Evolutionary conservation across 352 stramenopile genomes (phyloP).

Genomic region (Phytophthora sojae): DNA sequence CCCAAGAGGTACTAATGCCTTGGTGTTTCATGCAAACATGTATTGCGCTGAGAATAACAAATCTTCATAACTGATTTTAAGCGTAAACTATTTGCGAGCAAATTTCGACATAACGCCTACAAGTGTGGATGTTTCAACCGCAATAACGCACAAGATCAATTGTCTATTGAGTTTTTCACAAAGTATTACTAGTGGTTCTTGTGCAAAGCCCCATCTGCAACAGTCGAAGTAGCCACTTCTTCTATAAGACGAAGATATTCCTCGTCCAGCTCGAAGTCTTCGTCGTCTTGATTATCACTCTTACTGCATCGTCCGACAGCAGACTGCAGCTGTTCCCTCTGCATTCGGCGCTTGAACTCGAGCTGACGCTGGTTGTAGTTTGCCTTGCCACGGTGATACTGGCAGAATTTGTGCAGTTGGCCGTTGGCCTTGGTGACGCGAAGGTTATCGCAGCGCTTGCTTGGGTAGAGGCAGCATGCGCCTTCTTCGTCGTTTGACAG

Average conservation of each 20-base stretch:
- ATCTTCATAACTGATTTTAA: too few relatives aligned
- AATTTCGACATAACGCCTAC: too few relatives aligned
- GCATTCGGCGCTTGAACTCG: constrained; percentile 8
- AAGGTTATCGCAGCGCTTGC: constrained; percentile 49
- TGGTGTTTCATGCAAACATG: neutral
- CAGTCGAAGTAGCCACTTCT: constrained; percentile 13
- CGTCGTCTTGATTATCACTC: too few relatives aligned
- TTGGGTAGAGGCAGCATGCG: constrained; percentile 40
- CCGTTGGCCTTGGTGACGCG: constrained; percentile 51
- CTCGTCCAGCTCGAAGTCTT: constrained; percentile 26
- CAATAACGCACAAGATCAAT: neutral
- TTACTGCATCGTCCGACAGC: neutral
- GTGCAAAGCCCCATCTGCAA: neutral
- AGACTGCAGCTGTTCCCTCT: neutral
- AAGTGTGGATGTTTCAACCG: too few relatives aligned
- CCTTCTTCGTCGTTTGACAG: neutral
- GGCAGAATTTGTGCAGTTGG: constrained; percentile 38
- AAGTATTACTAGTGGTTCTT: too few relatives aligned
- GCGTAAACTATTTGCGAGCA: too few relatives aligned
- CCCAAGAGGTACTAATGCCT: neutral
- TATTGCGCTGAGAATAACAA: too few relatives aligned
- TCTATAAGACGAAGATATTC: constrained; percentile 28
- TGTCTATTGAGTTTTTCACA: too few relatives aligned
- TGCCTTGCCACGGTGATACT: constrained; percentile 29
- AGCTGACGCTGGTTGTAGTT: constrained; percentile 37